Base-by-base conservation (phyloP, 202 grass and related monocot genomes). In the Eragrostis tef region DNA sequence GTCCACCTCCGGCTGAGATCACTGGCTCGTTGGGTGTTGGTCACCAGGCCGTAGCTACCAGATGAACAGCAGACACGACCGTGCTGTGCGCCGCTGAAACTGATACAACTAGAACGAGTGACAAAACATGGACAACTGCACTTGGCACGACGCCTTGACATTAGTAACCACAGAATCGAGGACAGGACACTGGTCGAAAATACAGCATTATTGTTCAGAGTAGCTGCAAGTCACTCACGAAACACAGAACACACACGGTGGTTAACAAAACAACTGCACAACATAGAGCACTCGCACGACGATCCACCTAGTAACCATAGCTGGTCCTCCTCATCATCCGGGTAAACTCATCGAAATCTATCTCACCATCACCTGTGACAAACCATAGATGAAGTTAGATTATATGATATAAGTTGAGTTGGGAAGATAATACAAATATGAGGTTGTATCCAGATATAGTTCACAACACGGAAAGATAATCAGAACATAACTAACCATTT, bases 241-340 rank as follows among this genome's bases (percentile, higher is more conserved):
- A 59, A 27, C 11, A 66, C 13, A 9, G n/a, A 9, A 67, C 31
- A 49, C 4, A 12, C 1, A 5, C 2, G 19, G 44, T 29, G 67
- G 73, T 61, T 51, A 82, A 82, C 41, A 79, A 31, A 58, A 77
- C 36, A 66, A 52, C 58, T 68, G 67, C 52, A 73, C 42, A 21
- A 42, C 26, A 51, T 25, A 24, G 51, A 58, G 20, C 62, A 13
- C 83, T 54, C 19, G 1, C 83, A 50, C 36, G 7, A n/a, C 0
- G 27, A 56, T 26, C 20, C 4, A n/a, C 27, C 50, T 98, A 98
- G 80, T 87, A 87, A 39, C 89, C 88, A 74, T 86, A 99, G 74
- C 57, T 85, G 3, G 95, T 90, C 68, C 85, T 91, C 61, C 68
- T 93, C 93, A 99, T 90, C 50, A 99, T 90, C 87, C 80, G 85